Conservation (phyloP, 768 basidiomycete genomes). For the Mycena indigotica region DNA sequence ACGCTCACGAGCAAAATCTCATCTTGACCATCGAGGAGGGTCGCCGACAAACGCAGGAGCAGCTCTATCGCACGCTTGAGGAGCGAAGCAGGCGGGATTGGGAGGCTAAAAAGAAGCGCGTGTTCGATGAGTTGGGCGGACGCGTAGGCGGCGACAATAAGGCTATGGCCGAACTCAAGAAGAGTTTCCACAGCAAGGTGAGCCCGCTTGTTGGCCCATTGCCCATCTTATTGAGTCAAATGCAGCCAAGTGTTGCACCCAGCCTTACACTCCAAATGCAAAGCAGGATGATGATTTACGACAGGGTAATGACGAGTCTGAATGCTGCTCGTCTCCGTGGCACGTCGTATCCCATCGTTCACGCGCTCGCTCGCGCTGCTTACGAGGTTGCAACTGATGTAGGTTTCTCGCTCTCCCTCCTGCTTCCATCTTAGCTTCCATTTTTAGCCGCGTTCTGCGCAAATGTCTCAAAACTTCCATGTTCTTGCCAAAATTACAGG, state of each 20-base stretch:
- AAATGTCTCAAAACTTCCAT: constrained; percentile 72
- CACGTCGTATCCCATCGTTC: constrained; percentile 75
- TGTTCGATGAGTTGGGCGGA: constrained; percentile 88
- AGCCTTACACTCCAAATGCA: constrained; percentile 79
- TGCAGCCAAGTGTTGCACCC: constrained; percentile 44
- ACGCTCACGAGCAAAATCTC: constrained; percentile 92
- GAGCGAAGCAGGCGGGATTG: constrained; percentile 77
- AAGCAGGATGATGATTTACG: constrained; percentile 95
- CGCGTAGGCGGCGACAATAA: constrained; percentile 58
- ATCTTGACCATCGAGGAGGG: constrained; percentile 94
- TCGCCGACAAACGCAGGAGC: constrained; percentile 78
- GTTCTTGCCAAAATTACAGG: constrained; percentile 74
- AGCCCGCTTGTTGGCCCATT: constrained; percentile 38
- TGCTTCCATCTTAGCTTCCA: no score
- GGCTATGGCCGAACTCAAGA: constrained; percentile 61
- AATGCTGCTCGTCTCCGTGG: constrained; percentile 74
- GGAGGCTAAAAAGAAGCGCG: constrained; percentile 87
- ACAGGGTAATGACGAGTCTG: constrained; percentile 76
- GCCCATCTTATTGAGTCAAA: background rate
- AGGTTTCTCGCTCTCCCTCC: constrained; percentile 31
- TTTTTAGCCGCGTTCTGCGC: constrained; percentile 50
- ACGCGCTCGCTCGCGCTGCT: constrained; percentile 70
- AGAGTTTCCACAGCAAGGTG: constrained; percentile 62
- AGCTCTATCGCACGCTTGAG: constrained; percentile 81
- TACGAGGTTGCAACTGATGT: constrained; percentile 61